Base-by-base conservation (phyloP, 140 eudicot species). In the Flaveria floridana region DNA sequence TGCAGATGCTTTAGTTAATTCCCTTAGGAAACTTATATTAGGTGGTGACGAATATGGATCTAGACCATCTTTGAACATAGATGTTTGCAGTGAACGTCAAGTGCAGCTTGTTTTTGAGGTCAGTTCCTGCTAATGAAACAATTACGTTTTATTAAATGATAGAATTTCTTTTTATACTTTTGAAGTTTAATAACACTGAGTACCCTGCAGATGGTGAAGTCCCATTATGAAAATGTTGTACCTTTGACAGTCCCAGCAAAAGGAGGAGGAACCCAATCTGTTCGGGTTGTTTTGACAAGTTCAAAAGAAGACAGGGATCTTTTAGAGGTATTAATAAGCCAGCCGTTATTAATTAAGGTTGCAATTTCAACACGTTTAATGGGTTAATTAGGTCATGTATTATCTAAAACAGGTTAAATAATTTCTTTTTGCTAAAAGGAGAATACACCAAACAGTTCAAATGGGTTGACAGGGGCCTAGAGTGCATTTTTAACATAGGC, bases 41-140 rank as follows among this genome's bases (percentile, higher is more conserved):
- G 95, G 91, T 71, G 78, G 82, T 79, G 90, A 86, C 65, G 73
- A 77, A 30, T 83, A 85, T 82, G 96, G 96, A 65, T 90, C 96
- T 11, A 85, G 99, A 76, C 94, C 97, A 37, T 85, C 89, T 80
- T 67, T 94, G 71, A 85, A 68, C 37, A 85, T 94, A 82, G 97
- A 90, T 76, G 94, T 94, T 59, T 90, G 97, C 84, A 94, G 99
- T 73, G 97, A 94, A 81, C 95, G 91, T 55, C 99, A 94, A 88
- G 96, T 85, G 83, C 94, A 86, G 76, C 99, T 94, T 69, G 88
- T 76, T 18, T 73, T 87, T 39, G 95, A 85, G 91, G 99, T 90
- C 79, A 67, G 57, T 64, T 51, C 41, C 44, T 51, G 50, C 73
- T 56, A 62, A 46, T 62, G 37, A 14, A 34, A 84, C 53, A 21